Evolutionary conservation across 306 rosid genomes (phyloP).

Genomic region (Quercus glauca): DNA sequence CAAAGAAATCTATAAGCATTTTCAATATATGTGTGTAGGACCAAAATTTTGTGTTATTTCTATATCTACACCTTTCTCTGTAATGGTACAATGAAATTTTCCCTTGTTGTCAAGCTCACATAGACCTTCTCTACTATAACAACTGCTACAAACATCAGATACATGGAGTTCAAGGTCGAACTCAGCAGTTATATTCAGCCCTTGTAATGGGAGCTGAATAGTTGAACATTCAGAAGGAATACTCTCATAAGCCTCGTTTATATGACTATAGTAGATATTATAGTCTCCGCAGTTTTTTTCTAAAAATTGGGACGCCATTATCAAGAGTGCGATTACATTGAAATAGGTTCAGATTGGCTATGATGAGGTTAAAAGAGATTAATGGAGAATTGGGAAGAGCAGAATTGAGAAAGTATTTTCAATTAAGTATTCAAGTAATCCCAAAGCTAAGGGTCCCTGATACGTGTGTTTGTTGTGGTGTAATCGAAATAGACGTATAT

Average conservation of each 20-base stretch:
- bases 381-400: slow-evolving; percentile 21
- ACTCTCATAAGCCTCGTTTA: neutral
- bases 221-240: slow-evolving; percentile 13
- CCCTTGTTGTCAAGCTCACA: slow-evolving; percentile 11
- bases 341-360: neutral
- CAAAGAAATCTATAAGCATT: neutral
- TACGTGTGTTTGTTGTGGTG: too few species aligned
- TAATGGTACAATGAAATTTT: slow-evolving; percentile 8
- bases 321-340: slow-evolving; percentile 1
- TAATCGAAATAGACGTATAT: neutral
- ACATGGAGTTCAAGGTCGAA: neutral
- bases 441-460: too few species aligned
- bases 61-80: too few species aligned
- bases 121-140: slow-evolving; percentile 5
- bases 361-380: neutral
- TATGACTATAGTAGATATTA: neutral
- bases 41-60: too few species aligned
- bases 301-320: neutral
- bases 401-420: neutral
- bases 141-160: slow-evolving; percentile 16
- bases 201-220: slow-evolving; percentile 20
- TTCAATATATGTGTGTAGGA: neutral
- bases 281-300: neutral
- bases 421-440: too few species aligned
- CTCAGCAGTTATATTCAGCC: slow-evolving; percentile 19